Percentiles rank a stretch among this genome's conserved stretches.
These are phyloP conservation scores for Trichoderma asperellum DNA, from an alignment of 2,329 filamentous ascomycete species.

Conservation along the genomic window DNA sequence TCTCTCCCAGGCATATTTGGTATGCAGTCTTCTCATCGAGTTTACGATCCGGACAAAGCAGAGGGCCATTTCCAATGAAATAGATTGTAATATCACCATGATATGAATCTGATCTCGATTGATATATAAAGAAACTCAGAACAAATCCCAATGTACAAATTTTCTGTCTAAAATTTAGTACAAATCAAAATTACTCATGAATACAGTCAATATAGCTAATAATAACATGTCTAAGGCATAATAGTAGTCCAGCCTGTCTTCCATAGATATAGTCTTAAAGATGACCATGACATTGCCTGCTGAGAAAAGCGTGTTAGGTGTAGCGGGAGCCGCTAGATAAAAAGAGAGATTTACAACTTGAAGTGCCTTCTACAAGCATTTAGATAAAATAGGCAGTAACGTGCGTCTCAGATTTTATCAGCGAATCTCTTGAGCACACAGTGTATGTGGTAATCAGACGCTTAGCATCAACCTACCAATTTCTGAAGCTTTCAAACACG, in stretches of 20 bases:
- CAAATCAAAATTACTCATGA: too few relatives aligned
- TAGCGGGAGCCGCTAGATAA: too few relatives aligned
- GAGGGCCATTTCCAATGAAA: conserved; percentile 51
- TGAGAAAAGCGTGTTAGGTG: too few relatives aligned
- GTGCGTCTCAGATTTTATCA: background rate
- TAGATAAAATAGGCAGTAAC: background rate
- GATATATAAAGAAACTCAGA: background rate
- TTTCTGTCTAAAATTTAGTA: too few relatives aligned
- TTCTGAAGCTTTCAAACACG: background rate
- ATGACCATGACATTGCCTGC: too few relatives aligned
- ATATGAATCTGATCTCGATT: conserved; percentile 55
- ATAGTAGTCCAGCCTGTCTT: background rate
- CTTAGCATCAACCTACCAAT: background rate
- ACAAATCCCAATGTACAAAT: background rate
- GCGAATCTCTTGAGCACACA: too few relatives aligned
- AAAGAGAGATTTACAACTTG: too few relatives aligned
- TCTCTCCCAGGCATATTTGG: conserved; percentile 56
- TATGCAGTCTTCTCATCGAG: conserved; percentile 60
- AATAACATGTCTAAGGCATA: too few relatives aligned
- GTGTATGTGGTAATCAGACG: background rate
- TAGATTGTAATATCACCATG: conserved; percentile 60
- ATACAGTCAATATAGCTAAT: too few relatives aligned
- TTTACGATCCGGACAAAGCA: conserved; percentile 44
- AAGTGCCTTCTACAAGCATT: background rate
- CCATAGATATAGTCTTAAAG: background rate